Evolutionary conservation across 1,139 yeast species (phyloP), one percentile per base, ranked within the genome.

Genomic region (Blastobotrys indianensis): DNA sequence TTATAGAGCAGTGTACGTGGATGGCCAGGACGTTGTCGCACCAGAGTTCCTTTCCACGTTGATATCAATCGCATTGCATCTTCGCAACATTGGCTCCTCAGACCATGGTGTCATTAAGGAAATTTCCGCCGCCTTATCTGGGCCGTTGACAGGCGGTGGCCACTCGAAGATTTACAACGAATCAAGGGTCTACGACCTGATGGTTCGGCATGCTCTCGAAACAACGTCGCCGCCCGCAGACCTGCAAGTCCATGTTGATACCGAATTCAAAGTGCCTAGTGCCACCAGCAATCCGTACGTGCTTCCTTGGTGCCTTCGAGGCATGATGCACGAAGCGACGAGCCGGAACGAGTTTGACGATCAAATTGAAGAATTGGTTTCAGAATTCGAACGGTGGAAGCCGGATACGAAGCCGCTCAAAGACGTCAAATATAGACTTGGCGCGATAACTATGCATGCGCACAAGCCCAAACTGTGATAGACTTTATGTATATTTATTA

Each of bases 91-190:
- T 17, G 74, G 74, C 3, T 52, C 57, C 2, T 46, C 61, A 1
- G 74, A 69, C 46, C 67, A 65, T 47, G 70, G 69, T 9, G 60
- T 79, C 1, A 72, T 90, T 23, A 82, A 82, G 54, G 97, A 92
- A 60, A 74, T 92, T 35, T 85, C 95, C 49, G 75, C 79, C 13
- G 78, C 90, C 0, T 70, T 92, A 53, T 92, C 95, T 0, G 97
- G 97, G 0, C 84, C 95, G 2, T 69, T 92, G 46, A 90, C 96
- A 0, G 95, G 97, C 2, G 92, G 94, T 12, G 97, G 97, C 0
- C 97, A 92, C 63, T 88, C 97, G 0, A 82, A 78, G 54, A 80
- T 92, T 39, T 92, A 92, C 64, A 85, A 85, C 58, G 95, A 86
- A 56, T 80, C 82, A 4, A 77, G 80, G 49, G 97, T 92, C 0